phyloP scores from a whole-genome alignment of 2,329 filamentous ascomycete genomes.

The Talaromyces sp. region DNA sequence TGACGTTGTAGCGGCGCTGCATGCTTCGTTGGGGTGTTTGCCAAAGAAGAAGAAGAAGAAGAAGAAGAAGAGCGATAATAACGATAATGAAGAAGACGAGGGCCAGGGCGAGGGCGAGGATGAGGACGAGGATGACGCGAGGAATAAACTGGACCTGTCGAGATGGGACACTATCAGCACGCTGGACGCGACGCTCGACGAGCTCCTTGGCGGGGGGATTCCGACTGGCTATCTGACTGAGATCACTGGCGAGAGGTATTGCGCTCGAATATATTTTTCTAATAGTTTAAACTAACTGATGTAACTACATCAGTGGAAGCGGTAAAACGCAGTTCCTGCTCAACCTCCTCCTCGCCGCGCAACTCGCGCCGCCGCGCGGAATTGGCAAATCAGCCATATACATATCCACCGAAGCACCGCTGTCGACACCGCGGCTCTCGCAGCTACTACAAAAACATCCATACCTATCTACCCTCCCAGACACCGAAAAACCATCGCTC shows the following conservation, averaged over 20 bases:
- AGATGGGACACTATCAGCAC: slow-evolving; percentile 67
- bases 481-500: slow-evolving; percentile 55
- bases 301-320: slow-evolving; percentile 56
- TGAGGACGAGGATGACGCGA: slow-evolving; percentile 14
- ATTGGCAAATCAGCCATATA: slow-evolving; percentile 75
- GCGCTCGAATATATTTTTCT: slow-evolving; percentile 5
- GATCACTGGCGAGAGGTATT: slow-evolving; percentile 84
- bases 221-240: slow-evolving; percentile 79
- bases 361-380: slow-evolving; percentile 70
- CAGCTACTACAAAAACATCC: slow-evolving; percentile 71
- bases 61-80: slow-evolving; percentile 11
- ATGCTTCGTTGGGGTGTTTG: slow-evolving; percentile 52
- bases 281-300: slow-evolving; percentile 10
- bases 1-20: slow-evolving; percentile 62
- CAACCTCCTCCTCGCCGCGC: slow-evolving; percentile 73
- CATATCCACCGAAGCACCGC: slow-evolving; percentile 83
- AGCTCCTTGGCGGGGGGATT: slow-evolving; percentile 69
- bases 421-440: slow-evolving; percentile 73
- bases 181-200: slow-evolving; percentile 68
- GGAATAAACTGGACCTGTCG: slow-evolving; percentile 21
- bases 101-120: slow-evolving; percentile 13
- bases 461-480: slow-evolving; percentile 44
- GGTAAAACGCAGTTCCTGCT: slow-evolving; percentile 95
- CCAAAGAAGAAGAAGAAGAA: slow-evolving; percentile 10
- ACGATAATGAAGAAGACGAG: slow-evolving; percentile 10